A percentile compares a stretch with the other conserved stretches of the same genome.
Conservation (phyloP, 1,284 basidiomycete species). For the Coniophora puteana region DNA sequence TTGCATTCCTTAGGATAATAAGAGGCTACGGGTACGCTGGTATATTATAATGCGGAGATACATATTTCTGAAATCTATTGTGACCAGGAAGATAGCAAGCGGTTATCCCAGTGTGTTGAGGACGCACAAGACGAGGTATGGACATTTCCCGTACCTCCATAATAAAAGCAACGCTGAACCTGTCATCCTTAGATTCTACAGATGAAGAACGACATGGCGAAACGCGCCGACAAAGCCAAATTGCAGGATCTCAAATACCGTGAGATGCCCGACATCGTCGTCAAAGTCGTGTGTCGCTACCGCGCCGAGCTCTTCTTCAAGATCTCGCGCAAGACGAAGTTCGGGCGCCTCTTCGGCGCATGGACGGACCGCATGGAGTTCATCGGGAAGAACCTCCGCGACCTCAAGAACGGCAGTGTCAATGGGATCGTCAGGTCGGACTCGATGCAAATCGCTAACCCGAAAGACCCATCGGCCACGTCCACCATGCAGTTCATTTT, state of each 20-base stretch:
- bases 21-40: constrained; percentile 66
- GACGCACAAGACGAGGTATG: constrained; percentile 77
- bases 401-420: constrained; percentile 29
- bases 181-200: constrained; percentile 62
- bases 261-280: constrained; percentile 77
- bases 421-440: constrained; percentile 49
- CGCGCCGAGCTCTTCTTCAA: constrained; percentile 86
- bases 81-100: constrained; percentile 81
- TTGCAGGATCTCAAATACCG: constrained; percentile 72
- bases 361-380: constrained; percentile 84
- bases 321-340: constrained; percentile 81
- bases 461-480: constrained; percentile 25
- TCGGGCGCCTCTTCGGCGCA: constrained; percentile 75
- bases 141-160: constrained; percentile 8
- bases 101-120: constrained; percentile 70
- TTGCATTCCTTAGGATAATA: constrained; percentile 69
- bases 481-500: constrained; percentile 71
- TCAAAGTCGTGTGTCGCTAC: constrained; percentile 82
- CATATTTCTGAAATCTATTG: constrained; percentile 17
- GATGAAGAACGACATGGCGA: constrained; percentile 75
- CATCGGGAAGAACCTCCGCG: constrained; percentile 36
- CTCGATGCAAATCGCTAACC: constrained; percentile 29
- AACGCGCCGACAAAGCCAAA: constrained; percentile 70
- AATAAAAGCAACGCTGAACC: neutral
- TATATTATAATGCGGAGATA: neutral